Conservation (phyloP, 2,329 filamentous ascomycete genomes). For the Fusarium buxicola region DNA sequence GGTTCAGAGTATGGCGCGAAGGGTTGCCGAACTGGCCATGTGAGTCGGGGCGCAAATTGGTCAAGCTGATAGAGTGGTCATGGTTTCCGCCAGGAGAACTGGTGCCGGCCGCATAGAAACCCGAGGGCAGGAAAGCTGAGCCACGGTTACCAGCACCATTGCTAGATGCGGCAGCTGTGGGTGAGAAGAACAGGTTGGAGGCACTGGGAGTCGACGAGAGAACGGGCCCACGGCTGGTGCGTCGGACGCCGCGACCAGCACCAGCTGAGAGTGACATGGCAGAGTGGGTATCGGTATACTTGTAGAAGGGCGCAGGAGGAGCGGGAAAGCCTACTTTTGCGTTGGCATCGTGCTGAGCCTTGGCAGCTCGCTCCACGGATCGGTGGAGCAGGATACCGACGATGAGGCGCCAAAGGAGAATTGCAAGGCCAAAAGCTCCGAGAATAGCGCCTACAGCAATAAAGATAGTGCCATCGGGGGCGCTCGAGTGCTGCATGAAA, state of each 20-base stretch:
- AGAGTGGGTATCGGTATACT: slow-evolving; percentile 70
- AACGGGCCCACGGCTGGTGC: slow-evolving; percentile 63
- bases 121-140: slow-evolving; percentile 87
- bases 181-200: slow-evolving; percentile 92
- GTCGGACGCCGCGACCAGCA: slow-evolving; percentile 63
- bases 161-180: slow-evolving; percentile 80
- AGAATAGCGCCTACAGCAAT: slow-evolving; percentile 92
- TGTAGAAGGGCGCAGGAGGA: slow-evolving; percentile 71
- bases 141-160: slow-evolving; percentile 72
- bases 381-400: slow-evolving; percentile 93
- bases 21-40: slow-evolving; percentile 58
- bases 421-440: slow-evolving; percentile 82
- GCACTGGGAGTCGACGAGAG: slow-evolving; percentile 69
- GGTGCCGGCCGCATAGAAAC: slow-evolving; percentile 84
- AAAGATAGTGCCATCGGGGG: slow-evolving; percentile 95
- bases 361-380: slow-evolving; percentile 87
- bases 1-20: slow-evolving; percentile 58
- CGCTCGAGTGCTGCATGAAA: slow-evolving; percentile 87
- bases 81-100: slow-evolving; percentile 61
- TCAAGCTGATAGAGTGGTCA: slow-evolving; percentile 68
- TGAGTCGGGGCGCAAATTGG: slow-evolving; percentile 70
- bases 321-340: slow-evolving; percentile 74
- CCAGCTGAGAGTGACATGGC: slow-evolving; percentile 63
- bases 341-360: slow-evolving; percentile 76
- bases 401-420: slow-evolving; percentile 88